phyloP scores from a whole-genome alignment of 495 filamentous ascomycete genomes.

The Astrothelium macrocarpum region DNA sequence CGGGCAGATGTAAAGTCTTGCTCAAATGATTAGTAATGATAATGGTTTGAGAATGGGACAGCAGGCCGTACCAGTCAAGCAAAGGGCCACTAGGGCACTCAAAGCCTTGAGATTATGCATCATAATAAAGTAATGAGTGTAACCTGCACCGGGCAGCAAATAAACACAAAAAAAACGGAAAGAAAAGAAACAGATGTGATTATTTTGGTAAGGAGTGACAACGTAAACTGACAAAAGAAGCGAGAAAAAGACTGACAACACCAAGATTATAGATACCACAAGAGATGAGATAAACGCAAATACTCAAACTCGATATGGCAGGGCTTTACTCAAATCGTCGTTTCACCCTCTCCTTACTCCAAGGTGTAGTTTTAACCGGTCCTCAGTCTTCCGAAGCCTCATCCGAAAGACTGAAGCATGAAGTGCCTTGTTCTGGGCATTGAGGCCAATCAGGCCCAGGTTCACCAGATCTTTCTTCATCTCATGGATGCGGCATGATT shows the following conservation, averaged over 20 bases:
- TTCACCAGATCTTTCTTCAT: background rate
- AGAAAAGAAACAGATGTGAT: background rate
- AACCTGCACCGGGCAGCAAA: constrained; percentile 1
- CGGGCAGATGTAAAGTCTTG: background rate
- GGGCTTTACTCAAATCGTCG: background rate
- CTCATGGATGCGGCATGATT: background rate
- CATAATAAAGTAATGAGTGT: background rate
- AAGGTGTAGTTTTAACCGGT: background rate
- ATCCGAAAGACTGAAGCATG: background rate
- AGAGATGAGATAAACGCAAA: background rate
- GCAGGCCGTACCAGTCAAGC: background rate
- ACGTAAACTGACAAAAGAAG: background rate
- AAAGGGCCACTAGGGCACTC: background rate
- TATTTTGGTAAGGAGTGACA: background rate
- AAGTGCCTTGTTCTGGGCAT: background rate
- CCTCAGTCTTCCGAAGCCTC: background rate
- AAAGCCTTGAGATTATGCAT: constrained; percentile 1
- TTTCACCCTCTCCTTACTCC: background rate
- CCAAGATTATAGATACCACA: background rate
- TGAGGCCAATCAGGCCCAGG: background rate
- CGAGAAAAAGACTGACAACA: background rate
- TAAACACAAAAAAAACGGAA: background rate
- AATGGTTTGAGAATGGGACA: too few species aligned
- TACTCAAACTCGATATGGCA: background rate
- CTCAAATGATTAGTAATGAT: background rate